phyloP scores from a whole-genome alignment of 805 yeast genomes.

The Metschnikowia anglica region DNA sequence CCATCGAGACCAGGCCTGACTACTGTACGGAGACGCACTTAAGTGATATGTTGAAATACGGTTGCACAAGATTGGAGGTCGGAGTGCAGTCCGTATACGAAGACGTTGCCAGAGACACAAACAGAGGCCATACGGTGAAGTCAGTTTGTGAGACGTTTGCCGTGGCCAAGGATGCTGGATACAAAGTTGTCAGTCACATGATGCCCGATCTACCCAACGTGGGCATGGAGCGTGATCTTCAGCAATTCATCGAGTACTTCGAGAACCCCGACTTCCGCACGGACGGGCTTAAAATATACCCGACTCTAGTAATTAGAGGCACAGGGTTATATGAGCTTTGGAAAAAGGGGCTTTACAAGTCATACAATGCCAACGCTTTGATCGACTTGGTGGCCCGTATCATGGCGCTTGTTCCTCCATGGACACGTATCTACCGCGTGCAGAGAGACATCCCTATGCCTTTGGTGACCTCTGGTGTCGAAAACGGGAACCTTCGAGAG shows the following conservation, averaged over 20 bases:
- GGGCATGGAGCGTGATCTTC: slow-evolving; percentile 96
- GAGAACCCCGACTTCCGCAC: slow-evolving; percentile 97
- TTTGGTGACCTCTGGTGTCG: slow-evolving; percentile 94
- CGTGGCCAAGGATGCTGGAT: slow-evolving; percentile 96
- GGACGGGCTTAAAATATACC: slow-evolving; percentile 93
- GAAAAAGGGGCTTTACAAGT: slow-evolving; percentile 93
- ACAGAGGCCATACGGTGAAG: slow-evolving; percentile 95
- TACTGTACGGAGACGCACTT: slow-evolving; percentile 95
- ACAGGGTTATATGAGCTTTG: slow-evolving; percentile 96
- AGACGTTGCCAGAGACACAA: slow-evolving; percentile 97
- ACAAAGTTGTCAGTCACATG: slow-evolving; percentile 97
- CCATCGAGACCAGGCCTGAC: slow-evolving; percentile 97
- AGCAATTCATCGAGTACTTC: slow-evolving; percentile 93
- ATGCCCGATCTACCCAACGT: slow-evolving; percentile 99
- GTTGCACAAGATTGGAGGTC: slow-evolving; percentile 94
- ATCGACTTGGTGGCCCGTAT: slow-evolving; percentile 95
- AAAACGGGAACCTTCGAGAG: slow-evolving; percentile 94
- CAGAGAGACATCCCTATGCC: slow-evolving; percentile 99
- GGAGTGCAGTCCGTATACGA: slow-evolving; percentile 98
- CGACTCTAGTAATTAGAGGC: slow-evolving; percentile 94
- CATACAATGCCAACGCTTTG: slow-evolving; percentile 91
- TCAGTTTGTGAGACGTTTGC: slow-evolving; percentile 95
- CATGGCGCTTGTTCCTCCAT: slow-evolving; percentile 94
- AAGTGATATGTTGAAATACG: slow-evolving; percentile 93
- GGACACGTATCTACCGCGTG: slow-evolving; percentile 98